A percentile compares a stretch with the other conserved stretches of the same genome.
phyloP scores from a whole-genome alignment of 805 yeast species.

The Brettanomyces sp. region DNA sequence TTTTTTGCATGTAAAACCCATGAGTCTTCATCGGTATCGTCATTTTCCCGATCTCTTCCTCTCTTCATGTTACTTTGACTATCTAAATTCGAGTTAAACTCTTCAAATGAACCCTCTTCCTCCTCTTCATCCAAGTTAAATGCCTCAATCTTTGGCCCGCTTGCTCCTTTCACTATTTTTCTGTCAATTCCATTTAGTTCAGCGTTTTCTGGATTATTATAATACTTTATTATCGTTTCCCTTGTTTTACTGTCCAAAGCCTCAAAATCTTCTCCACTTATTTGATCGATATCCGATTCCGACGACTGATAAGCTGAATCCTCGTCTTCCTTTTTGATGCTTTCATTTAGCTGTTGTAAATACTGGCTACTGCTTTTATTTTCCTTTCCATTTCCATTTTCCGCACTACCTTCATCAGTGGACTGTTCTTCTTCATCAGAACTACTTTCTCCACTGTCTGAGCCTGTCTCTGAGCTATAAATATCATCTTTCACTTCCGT shows the following conservation, averaged over 20 bases:
- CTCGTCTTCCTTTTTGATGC: neutral
- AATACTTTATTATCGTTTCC: slow-evolving; percentile 6
- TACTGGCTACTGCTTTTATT: neutral
- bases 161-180: too few species aligned
- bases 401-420: slow-evolving; percentile 12
- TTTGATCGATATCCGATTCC: too few species aligned
- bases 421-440: slow-evolving; percentile 5
- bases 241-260: slow-evolving; percentile 35
- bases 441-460: neutral
- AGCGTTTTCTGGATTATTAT: too few species aligned
- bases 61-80: slow-evolving; percentile 34
- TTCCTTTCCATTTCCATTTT: slow-evolving; percentile 4
- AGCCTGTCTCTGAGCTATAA: neutral
- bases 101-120: slow-evolving; percentile 52
- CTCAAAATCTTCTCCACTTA: slow-evolving; percentile 20
- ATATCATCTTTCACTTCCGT: neutral
- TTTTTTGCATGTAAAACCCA: slow-evolving; percentile 17
- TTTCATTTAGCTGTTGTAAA: neutral
- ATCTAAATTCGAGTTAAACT: slow-evolving; percentile 29
- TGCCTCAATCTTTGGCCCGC: slow-evolving; percentile 43
- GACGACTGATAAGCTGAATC: neutral
- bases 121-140: slow-evolving; percentile 51
- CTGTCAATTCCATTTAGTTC: too few species aligned
- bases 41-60: slow-evolving; percentile 16
- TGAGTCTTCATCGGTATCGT: slow-evolving; percentile 24